These are phyloP conservation scores for Pseudogymnoascus verrucosus DNA, from an alignment of 2,329 filamentous ascomycete genomes.

Conservation along the genomic window DNA sequence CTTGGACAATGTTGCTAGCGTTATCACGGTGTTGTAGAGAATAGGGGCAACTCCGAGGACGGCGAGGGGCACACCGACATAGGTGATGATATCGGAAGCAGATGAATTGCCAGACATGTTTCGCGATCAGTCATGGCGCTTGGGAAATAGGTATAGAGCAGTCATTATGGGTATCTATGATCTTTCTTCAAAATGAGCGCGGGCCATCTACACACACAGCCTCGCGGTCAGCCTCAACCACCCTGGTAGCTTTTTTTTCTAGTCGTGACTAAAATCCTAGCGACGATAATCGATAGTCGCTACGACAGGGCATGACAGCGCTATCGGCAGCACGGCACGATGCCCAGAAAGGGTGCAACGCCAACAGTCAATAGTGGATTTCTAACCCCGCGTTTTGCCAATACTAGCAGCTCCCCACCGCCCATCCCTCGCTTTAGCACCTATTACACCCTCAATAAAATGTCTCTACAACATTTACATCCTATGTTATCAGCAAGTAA, in stretches of 20 bases:
- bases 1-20: constrained; percentile 50
- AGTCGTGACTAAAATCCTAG: background rate
- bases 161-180: background rate
- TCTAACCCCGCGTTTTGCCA: background rate
- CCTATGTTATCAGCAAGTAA: background rate
- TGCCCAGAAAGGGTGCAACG: background rate
- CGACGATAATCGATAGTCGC: background rate
- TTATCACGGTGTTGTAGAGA: constrained; percentile 55
- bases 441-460: background rate
- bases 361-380: background rate
- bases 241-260: background rate
- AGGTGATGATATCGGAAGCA: constrained; percentile 45
- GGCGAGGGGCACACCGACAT: constrained; percentile 49
- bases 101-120: constrained; percentile 16
- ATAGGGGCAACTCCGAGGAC: constrained; percentile 55
- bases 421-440: background rate
- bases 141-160: background rate
- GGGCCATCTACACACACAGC: background rate
- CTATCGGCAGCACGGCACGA: background rate
- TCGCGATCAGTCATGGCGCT: background rate
- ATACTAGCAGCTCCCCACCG: background rate
- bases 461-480: background rate
- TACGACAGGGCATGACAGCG: background rate
- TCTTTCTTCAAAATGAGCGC: background rate
- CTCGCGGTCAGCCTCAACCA: background rate